Percentiles rank a stretch among this genome's conserved stretches.
Evolutionary conservation across 352 stramenopile genomes (phyloP).

Genomic region (Aphanomyces stellatus): DNA sequence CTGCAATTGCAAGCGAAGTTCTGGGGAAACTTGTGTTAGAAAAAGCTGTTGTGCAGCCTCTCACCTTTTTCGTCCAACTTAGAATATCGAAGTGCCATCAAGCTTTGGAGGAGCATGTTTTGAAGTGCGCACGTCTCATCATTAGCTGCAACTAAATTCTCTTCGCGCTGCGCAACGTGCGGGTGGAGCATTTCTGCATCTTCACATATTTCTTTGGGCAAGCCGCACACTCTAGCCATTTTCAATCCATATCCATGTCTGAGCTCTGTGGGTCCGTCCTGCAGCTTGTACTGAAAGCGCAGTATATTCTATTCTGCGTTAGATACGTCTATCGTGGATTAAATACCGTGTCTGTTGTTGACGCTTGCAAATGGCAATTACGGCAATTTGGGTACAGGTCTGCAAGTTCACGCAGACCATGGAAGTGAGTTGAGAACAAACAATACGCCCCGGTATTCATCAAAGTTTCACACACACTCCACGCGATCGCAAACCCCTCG

Average conservation of each 20-base stretch:
- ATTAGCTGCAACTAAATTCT: not conserved
- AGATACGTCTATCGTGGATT: not conserved
- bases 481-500: constrained; percentile 84
- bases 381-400: constrained; percentile 53
- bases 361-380: constrained; percentile 60
- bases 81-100: constrained; percentile 57
- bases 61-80: constrained; percentile 48
- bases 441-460: constrained; percentile 59
- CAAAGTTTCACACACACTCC: constrained; percentile 78
- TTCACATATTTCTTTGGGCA: constrained; percentile 51
- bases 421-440: constrained; percentile 89
- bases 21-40: constrained; percentile 23
- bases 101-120: constrained; percentile 56
- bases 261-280: constrained; percentile 49
- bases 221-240: constrained; percentile 58
- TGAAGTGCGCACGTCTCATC: constrained; percentile 22
- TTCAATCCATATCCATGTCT: constrained; percentile 77
- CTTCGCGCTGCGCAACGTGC: constrained; percentile 17
- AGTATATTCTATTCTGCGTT: constrained; percentile 4
- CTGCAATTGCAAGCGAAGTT: constrained; percentile 52
- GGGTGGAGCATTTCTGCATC: constrained; percentile 44
- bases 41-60: not conserved
- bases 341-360: constrained; percentile 35
- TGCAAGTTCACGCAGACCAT: constrained; percentile 54
- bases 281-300: constrained; percentile 53